Evolutionary conservation across 2,329 filamentous ascomycete genomes (phyloP).

Genomic region (Aureobasidium musti): DNA sequence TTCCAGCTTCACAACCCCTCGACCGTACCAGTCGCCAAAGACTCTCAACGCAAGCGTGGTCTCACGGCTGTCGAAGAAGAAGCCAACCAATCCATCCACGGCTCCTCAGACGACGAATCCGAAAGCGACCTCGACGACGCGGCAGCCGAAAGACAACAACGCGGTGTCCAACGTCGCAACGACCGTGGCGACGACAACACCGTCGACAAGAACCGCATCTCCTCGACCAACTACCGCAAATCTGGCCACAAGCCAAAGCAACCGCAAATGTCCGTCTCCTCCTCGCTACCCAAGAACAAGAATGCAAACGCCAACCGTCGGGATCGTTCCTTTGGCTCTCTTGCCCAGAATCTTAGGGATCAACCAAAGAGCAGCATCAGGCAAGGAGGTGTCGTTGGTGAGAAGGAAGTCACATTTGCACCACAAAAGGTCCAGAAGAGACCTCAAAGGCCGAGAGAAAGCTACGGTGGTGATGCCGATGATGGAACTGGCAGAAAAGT

Average conservation of each 20-base stretch:
- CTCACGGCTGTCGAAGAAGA: conserved; percentile 64
- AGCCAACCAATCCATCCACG: conserved; percentile 49
- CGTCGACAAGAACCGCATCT: conserved; percentile 57
- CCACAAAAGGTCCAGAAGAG: conserved; percentile 56
- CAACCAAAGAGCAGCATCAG: conserved; percentile 33
- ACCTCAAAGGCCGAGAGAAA: conserved; percentile 35
- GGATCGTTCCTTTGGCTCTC: conserved; percentile 60
- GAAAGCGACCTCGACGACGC: conserved; percentile 37
- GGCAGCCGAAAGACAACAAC: conserved; percentile 38
- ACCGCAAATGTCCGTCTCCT: conserved; percentile 60
- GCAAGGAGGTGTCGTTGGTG: conserved; percentile 48
- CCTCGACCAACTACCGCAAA: conserved; percentile 65
- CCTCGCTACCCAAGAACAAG: conserved; percentile 43
- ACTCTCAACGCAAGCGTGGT: conserved; percentile 48
- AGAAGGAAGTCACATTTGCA: conserved; percentile 71
- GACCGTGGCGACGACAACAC: conserved; percentile 38
- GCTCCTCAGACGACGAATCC: conserved; percentile 44
- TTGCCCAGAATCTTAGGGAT: conserved; percentile 49
- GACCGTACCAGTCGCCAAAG: conserved; percentile 53
- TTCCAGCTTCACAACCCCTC: conserved; percentile 89
- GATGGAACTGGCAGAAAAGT: conserved; percentile 38
- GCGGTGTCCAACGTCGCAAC: conserved; percentile 44
- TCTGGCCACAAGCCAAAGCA: conserved; percentile 50
- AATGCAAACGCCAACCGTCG: conserved; percentile 39
- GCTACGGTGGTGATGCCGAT: conserved; percentile 37